These are phyloP conservation scores for Mucor ambiguus DNA, from an alignment of 371 early-diverging fungal species.

Conservation along the genomic window DNA sequence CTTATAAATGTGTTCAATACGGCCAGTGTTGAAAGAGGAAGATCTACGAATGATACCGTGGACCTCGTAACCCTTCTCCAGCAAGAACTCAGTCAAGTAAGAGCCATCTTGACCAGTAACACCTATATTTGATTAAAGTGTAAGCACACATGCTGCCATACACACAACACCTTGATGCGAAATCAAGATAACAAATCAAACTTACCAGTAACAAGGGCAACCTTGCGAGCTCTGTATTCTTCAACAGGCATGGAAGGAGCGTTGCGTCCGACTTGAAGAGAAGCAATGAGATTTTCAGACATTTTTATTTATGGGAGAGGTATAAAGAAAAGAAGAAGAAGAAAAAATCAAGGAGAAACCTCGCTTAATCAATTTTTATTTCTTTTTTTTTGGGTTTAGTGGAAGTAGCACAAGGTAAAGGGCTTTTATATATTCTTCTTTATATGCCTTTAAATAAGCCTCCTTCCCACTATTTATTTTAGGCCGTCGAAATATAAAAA, in stretches of 20 bases:
- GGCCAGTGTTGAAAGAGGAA: conserved; percentile 82
- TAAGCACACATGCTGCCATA: neutral
- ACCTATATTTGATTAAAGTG: conserved; percentile 36
- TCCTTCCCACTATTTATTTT: neutral
- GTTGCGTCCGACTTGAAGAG: conserved; percentile 32
- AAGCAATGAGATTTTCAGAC: conserved; percentile 23
- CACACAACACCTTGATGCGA: neutral
- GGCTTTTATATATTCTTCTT: neutral
- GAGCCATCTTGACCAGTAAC: conserved; percentile 89
- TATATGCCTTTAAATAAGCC: neutral
- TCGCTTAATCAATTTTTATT: conserved; percentile 7
- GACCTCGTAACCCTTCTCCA: conserved; percentile 80
- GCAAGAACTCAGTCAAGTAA: conserved; percentile 77
- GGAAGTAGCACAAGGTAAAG: neutral
- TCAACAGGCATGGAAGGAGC: conserved; percentile 42
- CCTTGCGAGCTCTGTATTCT: conserved; percentile 65
- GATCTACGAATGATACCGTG: conserved; percentile 87
- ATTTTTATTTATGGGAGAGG: neutral
- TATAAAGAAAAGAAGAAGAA: conserved; percentile 3
- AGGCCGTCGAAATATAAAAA: neutral
- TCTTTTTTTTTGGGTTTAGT: conserved; percentile 8
- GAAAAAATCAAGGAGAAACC: neutral
- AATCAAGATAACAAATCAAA: neutral
- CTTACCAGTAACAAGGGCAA: conserved; percentile 69
- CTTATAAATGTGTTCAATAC: conserved; percentile 82